Percentiles rank a stretch among this genome's conserved stretches.
phyloP scores from a whole-genome alignment of 2,329 filamentous ascomycete species.

The Venturia carpophila region DNA sequence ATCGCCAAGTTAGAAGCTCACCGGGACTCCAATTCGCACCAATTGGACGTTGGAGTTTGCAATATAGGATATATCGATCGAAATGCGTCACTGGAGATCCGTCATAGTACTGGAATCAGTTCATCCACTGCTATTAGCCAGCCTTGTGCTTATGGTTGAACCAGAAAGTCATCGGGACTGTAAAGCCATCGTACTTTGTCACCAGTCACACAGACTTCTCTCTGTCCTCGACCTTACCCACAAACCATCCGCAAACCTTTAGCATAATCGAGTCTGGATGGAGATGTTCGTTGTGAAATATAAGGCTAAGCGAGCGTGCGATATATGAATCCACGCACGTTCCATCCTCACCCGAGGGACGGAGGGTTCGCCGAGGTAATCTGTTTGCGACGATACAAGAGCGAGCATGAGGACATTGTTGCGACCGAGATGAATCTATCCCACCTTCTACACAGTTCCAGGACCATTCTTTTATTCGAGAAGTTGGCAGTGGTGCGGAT shows the following conservation, averaged over 20 bases:
- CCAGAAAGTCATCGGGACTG: not conserved
- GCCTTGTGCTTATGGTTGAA: not conserved
- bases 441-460: too few species aligned
- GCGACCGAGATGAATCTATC: too few species aligned
- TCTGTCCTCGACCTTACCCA: not conserved
- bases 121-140: not conserved
- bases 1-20: not conserved
- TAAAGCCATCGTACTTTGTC: not conserved
- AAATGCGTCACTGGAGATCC: not conserved
- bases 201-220: not conserved
- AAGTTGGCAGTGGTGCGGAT: too few species aligned
- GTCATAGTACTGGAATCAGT: not conserved
- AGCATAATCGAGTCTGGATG: too few species aligned
- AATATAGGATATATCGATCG: not conserved
- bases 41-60: not conserved
- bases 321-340: constrained; percentile 11
- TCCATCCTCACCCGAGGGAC: too few species aligned
- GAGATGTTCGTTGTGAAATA: too few species aligned
- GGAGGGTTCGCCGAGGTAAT: not conserved
- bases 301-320: not conserved
- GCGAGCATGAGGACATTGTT: not conserved
- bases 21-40: not conserved
- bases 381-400: not conserved
- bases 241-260: not conserved
- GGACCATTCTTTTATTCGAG: too few species aligned